Evolutionary conservation across 164 flowering plant genomes (phyloP).

Genomic region (Nymphaea thermarum): DNA sequence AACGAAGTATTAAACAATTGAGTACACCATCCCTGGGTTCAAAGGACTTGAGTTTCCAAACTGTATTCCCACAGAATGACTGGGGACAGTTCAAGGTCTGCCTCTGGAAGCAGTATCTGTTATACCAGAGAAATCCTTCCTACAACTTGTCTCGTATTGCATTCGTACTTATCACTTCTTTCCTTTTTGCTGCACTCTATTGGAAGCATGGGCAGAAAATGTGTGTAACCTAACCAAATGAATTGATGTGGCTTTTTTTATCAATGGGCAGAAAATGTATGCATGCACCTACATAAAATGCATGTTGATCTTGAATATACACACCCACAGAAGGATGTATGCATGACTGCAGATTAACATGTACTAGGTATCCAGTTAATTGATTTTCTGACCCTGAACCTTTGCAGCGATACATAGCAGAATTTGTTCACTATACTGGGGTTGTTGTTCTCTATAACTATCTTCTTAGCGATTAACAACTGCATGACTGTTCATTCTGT

Average conservation of each 20-base stretch:
- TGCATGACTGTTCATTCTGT: conserved; percentile 29
- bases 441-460: conserved; percentile 20
- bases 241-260: background rate
- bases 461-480: conserved; percentile 25
- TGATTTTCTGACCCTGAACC: no score
- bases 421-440: conserved; percentile 38
- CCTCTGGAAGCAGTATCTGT: conserved; percentile 37
- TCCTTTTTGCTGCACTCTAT: conserved; percentile 21
- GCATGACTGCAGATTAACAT: no score
- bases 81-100: conserved; percentile 37
- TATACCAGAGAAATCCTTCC: conserved; percentile 33
- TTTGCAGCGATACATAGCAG: conserved; percentile 25
- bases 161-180: conserved; percentile 12
- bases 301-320: no score
- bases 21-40: conserved; percentile 28
- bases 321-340: no score
- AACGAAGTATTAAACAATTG: conserved; percentile 12
- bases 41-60: conserved; percentile 24
- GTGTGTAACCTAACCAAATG: conserved; percentile 12
- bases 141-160: conserved; percentile 22
- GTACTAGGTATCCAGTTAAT: no score
- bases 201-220: conserved; percentile 33
- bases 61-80: conserved; percentile 25
- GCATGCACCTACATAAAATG: no score
- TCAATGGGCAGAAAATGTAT: no score